Conservation (phyloP, 345 rosid genomes). For the Lenwebbia sp. region DNA sequence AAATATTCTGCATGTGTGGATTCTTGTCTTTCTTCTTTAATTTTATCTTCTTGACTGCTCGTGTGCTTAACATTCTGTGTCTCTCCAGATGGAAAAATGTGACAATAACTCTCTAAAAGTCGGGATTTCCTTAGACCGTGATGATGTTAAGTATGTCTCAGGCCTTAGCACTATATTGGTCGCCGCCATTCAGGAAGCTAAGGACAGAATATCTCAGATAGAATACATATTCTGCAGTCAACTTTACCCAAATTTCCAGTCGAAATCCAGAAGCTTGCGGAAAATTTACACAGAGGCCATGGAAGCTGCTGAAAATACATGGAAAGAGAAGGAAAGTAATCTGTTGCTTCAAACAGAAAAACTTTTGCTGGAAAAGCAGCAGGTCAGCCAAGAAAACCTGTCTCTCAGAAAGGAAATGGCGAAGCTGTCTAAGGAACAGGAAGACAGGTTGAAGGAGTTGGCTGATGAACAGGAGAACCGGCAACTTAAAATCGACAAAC, state of each 20-base stretch:
- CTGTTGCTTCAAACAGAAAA: slow-evolving; percentile 35
- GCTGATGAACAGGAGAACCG: slow-evolving; percentile 10
- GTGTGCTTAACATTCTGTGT: neutral
- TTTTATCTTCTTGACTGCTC: neutral
- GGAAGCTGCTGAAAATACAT: slow-evolving; percentile 38
- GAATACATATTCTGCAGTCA: slow-evolving; percentile 86
- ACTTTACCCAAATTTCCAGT: slow-evolving; percentile 59
- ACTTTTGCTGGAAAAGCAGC: slow-evolving; percentile 38
- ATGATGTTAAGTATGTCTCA: slow-evolving; percentile 40
- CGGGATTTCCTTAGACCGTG: slow-evolving; percentile 21
- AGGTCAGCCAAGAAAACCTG: slow-evolving; percentile 21
- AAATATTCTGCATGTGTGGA: neutral
- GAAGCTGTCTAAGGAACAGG: slow-evolving; percentile 14
- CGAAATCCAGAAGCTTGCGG: slow-evolving; percentile 38
- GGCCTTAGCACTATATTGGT: slow-evolving; percentile 71
- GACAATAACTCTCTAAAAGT: neutral
- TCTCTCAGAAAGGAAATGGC: slow-evolving; percentile 32
- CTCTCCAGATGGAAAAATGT: neutral
- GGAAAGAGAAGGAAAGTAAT: slow-evolving; percentile 44
- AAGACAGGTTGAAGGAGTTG: slow-evolving; percentile 9
- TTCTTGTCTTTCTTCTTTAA: neutral
- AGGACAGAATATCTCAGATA: slow-evolving; percentile 82
- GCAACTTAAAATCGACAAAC: slow-evolving; percentile 15
- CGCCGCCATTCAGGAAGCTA: slow-evolving; percentile 86
- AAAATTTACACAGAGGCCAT: slow-evolving; percentile 40